Conservation (phyloP, 352 stramenopile species). For the Pilasporangium apinafurcum region DNA sequence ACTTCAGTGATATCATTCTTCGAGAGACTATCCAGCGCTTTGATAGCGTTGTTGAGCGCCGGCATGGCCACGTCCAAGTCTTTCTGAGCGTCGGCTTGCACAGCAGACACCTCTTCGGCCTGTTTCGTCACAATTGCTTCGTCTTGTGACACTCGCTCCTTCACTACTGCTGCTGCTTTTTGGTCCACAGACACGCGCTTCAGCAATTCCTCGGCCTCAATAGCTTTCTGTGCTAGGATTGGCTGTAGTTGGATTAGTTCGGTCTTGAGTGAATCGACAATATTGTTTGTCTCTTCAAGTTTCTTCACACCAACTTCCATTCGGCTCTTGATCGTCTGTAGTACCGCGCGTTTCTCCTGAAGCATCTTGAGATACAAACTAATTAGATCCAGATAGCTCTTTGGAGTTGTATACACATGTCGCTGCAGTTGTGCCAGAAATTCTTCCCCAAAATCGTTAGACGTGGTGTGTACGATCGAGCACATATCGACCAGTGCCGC, state of each 20-base stretch:
- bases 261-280: constrained; percentile 90
- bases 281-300: constrained; percentile 91
- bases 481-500: constrained; percentile 87
- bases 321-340: constrained; percentile 82
- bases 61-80: constrained; percentile 92
- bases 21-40: constrained; percentile 84
- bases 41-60: constrained; percentile 85
- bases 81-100: constrained; percentile 91
- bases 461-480: constrained; percentile 89
- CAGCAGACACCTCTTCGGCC: constrained; percentile 81
- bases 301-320: constrained; percentile 92
- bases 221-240: constrained; percentile 84
- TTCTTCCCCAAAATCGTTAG: constrained; percentile 79
- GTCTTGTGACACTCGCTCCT: constrained; percentile 85
- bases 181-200: constrained; percentile 91
- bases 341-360: constrained; percentile 70
- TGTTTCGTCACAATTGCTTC: constrained; percentile 90
- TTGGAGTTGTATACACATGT: constrained; percentile 95
- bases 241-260: constrained; percentile 92
- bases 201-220: constrained; percentile 89
- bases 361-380: constrained; percentile 92
- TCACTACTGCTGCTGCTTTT: constrained; percentile 85
- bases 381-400: constrained; percentile 96
- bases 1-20: constrained; percentile 94
- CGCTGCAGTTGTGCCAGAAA: constrained; percentile 89